Evolutionary conservation across 805 yeast species (phyloP), one percentile per base, ranked within the genome.

Genomic region (Ogataea corticis): DNA sequence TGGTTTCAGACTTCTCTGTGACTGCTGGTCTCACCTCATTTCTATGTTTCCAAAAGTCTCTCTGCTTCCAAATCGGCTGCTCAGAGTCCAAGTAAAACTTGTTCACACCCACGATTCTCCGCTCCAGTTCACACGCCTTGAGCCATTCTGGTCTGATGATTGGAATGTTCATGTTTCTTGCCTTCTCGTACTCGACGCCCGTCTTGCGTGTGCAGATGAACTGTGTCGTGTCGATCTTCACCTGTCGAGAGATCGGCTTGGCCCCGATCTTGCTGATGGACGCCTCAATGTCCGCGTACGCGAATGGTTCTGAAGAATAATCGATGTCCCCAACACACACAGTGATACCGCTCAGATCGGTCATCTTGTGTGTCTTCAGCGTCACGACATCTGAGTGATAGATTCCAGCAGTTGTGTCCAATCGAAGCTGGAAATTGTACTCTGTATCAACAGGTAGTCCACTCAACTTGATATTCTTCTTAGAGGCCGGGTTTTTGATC

Each of bases 121-220:
- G 80, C 60, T 91, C 97, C 34, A 76, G 65, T 57, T 87, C 96
- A 70, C 98, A 94, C 0, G 97, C 97, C 65, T 86, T 85, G 46
- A 94, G 71, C 98, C 98, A 94, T 63, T 94, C 97, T 0, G 99
- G 98, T 64, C 96, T 79, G 21, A 94, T 91, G 32, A 94, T 79
- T 2, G 99, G 99, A 45, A 94, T 89, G 61, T 90, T 94, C 70
- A 81, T 79, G 42, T 85, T 90, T 50, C 77, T 75, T 1, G 98
- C 99, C 61, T 81, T 84, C 50, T 82, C 73, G 69, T 79, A 86
- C 14, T 83, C 75, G 41, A 71, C 67, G n/a, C 88, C 89, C 33
- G 71, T 70, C 39, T 82, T 82, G 16, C 78, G 75, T 13, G 95
- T 84, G 50, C 86, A 77, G n/a, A 94, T 73, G 59, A 85, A 94